Evolutionary conservation across 1,284 basidiomycete genomes (phyloP), one percentile per base, ranked within the genome.

Genomic region (Spongiforma sp.): DNA sequence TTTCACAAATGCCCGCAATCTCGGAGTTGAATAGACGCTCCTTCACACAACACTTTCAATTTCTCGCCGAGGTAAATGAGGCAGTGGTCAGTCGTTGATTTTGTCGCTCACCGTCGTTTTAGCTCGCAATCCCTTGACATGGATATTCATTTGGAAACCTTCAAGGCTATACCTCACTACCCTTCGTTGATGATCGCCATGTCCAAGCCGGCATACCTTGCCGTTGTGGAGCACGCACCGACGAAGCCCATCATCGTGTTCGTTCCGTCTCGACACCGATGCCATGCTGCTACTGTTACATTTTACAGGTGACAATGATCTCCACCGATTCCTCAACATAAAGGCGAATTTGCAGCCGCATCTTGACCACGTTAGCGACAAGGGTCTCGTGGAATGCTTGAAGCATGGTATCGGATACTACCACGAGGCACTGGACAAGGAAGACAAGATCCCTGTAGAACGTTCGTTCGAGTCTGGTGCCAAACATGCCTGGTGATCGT

Each of bases 151-250:
- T 82, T 99, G 11, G 97, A 99, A 76, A 95, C 92, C 55, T 99
- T 98, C 84, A 90, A n/a, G n/a, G n/a, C 88, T 54, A 94, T 98
- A 52, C 94, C 96, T 14, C 98, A 99, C 74, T 99, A 98, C 89
- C 96, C 98, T 0, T 98, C 95, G 0, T 83, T 99, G 61, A 99
- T 99, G 97, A 94, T 99, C 64, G 89, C 96, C 37, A 99, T 99
- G 98, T 97, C 96, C 32, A 99, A 99, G 77, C 98, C 97, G 0
- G 94, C 96, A 0, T 99, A 99, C 76, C 87, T 99, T 19, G 90
- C 96, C 33, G 94, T 99, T 69, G 83, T 91, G 50, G 97, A 99
- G 76, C 90, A 97, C 73, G 91, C 97, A 0, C 85, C 90, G 0
- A 86, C 87, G 11, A 94, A 94, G 71, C 96, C 96, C 0, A 93